Evolutionary conservation across 2,329 filamentous ascomycete genomes (phyloP), one percentile per base, ranked within the genome.

Genomic region (Chrysosporium keratinophilum): DNA sequence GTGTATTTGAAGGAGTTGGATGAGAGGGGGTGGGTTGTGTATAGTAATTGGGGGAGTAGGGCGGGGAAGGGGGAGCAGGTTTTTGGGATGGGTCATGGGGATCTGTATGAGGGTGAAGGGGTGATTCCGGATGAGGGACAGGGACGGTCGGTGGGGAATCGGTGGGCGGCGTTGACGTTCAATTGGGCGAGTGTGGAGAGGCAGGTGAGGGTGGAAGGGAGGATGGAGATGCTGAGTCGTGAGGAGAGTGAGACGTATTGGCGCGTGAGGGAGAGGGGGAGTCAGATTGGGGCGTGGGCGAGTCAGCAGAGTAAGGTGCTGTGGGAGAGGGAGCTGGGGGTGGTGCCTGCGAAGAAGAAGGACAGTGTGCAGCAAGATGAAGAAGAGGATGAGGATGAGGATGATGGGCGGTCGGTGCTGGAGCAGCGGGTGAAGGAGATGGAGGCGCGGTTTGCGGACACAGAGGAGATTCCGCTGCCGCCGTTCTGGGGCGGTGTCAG

Each of bases 1-100:
- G 88, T 98, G 37, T 98, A 97, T 72, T 78, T 98, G 60, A 98
- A 98, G 72, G 93, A 97, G 75, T 81, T 97, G 20, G 90, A 97
- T 69, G 70, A 76, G 52, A 63, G 70, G 4, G 89, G 90, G 14
- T 98, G 94, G 71, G 88, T 97, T 42, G 77, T 98, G 47, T 98
- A 97, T 76, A 86, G 82, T 65, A 98, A 98, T 70, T 91, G 90
- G 74, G 89, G 82, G 56, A 87, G 82, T 56, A 72, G 78, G 28
- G 82, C 83, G 57, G 70, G 70, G 1, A 73, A 73, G 54, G 70
- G 70, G 14, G 63, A 62, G 33, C 69, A 73, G 53, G 67, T 74
- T 1, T 71, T 71, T 53, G 65, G 70, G 7, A 48, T 54, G 28
- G 53, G 45, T 3, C 54, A 54, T 28, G 55, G 55, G 5, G 46